Base-by-base conservation (phyloP, 73 alveolate species). In the Blepharisma japonicum region DNA sequence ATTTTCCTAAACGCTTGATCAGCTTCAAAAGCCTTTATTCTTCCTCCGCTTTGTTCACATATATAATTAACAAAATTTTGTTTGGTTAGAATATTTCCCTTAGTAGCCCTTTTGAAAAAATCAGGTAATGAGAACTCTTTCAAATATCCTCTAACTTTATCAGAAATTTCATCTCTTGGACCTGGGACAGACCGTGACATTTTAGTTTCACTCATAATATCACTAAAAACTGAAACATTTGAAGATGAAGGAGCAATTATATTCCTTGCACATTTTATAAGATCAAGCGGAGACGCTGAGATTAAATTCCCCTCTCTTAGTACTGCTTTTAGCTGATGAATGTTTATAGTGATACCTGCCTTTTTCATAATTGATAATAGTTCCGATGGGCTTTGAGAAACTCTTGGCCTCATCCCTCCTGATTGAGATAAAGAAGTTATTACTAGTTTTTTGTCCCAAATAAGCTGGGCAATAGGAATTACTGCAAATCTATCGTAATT, bases 321-420 rank as follows among this genome's bases (percentile, higher is more conserved):
- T 18, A 61, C 47, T 11, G 74, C 74, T 61, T 61, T 61, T 2
- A 61, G 74, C 46, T 61, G 74, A 61, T 61, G 74, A 48, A 61
- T 61, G 48, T 61, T 61, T 1, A 61, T 20, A 61, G 38, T 25
- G 18, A 61, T 39, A 2, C 50, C 74, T 14, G 74, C 46, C 5
- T 61, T 61, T 61, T 61, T 61, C 39, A 61, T n/a, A 14, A 61
- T 20, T 61, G 74, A 61, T 14, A 61, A 48, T n/a, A 61, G 48
- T 4, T 61, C 74, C 2, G 74, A 61, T 2, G 74, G 47, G 14
- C 47, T 18, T 8, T 39, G 23, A 14, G 23, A 20, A 25, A 61
- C 74, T 18, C 74, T 14, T 25, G 74, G 74, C 47, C 74, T n/a
- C 74, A 61, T 61, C 14, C 74, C 74, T 18, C 74, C 74, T 5